phyloP scores from a whole-genome alignment of 2,329 filamentous ascomycete species.

The Thermomyces lanuginosus region DNA sequence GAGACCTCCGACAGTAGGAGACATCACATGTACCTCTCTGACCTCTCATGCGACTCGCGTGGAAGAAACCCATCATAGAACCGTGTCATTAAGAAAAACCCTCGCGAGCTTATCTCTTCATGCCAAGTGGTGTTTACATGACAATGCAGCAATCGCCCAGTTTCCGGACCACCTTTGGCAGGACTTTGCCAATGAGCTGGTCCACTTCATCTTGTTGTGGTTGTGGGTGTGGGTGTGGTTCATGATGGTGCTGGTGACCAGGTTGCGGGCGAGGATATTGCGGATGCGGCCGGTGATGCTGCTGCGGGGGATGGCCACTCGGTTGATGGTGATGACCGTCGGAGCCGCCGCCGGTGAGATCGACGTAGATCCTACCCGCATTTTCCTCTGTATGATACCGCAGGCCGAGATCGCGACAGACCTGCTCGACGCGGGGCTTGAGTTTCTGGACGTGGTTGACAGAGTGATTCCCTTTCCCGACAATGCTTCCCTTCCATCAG shows the following conservation, averaged over 20 bases:
- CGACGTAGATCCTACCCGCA: constrained; percentile 73
- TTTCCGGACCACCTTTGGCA: constrained; percentile 46
- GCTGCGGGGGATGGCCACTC: constrained; percentile 23
- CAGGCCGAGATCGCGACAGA: constrained; percentile 69
- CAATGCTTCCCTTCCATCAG: constrained; percentile 40
- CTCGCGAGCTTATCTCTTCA: too few relatives aligned
- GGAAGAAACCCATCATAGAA: too few relatives aligned
- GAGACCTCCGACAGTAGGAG: too few relatives aligned
- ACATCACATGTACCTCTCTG: too few relatives aligned
- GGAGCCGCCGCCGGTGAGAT: constrained; percentile 58
- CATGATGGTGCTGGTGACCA: constrained; percentile 17
- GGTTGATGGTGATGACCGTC: constrained; percentile 23
- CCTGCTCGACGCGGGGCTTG: constrained; percentile 80
- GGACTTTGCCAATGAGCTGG: constrained; percentile 42
- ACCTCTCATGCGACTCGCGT: too few relatives aligned
- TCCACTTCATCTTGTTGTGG: constrained; percentile 42
- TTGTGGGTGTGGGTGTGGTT: constrained; percentile 26
- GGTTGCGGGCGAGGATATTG: constrained; percentile 16
- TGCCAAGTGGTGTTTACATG: too few relatives aligned
- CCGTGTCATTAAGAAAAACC: too few relatives aligned
- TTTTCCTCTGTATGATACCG: constrained; percentile 78
- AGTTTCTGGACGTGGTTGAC: constrained; percentile 73
- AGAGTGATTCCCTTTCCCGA: constrained; percentile 87
- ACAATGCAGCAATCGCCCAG: constrained; percentile 56
- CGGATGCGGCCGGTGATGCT: constrained; percentile 32